Percentiles rank a stretch among this genome's conserved stretches.
Evolutionary conservation across 169 alveolate genomes (phyloP).

Genomic region (Plasmodium relictum): DNA sequence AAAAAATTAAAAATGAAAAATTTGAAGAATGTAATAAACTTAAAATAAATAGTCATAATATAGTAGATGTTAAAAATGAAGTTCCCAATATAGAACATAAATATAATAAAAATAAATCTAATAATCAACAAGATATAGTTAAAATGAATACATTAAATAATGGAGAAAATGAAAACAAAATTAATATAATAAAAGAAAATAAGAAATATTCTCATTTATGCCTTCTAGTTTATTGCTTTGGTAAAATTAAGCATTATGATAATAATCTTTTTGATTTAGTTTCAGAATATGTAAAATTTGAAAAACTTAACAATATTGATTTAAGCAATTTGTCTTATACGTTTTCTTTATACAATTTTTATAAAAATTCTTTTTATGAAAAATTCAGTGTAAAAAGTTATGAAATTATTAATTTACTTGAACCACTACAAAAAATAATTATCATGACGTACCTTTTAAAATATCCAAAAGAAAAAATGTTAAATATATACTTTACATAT

Average conservation of each 20-base stretch:
- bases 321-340: constrained; percentile 75
- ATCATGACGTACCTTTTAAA: constrained; percentile 64
- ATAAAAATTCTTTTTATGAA: constrained; percentile 48
- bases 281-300: constrained; percentile 39
- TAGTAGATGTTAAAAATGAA: too few species aligned
- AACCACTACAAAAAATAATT: constrained; percentile 51
- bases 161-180: neutral
- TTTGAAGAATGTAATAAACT: neutral
- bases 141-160: neutral
- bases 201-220: constrained; percentile 69
- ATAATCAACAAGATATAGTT: neutral
- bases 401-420: constrained; percentile 26
- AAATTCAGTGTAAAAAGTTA: constrained; percentile 32
- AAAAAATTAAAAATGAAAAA: neutral
- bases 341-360: constrained; percentile 57
- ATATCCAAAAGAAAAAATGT: constrained; percentile 38
- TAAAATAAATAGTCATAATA: neutral
- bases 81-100: neutral
- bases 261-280: constrained; percentile 22
- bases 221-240: constrained; percentile 54
- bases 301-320: constrained; percentile 54
- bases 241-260: constrained; percentile 72
- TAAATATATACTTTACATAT: constrained; percentile 38
- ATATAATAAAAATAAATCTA: neutral
- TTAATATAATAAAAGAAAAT: neutral